Evolutionary conservation across 768 basidiomycete genomes (phyloP), one percentile per base, ranked within the genome.

Genomic region (Amyloporia xantha): DNA sequence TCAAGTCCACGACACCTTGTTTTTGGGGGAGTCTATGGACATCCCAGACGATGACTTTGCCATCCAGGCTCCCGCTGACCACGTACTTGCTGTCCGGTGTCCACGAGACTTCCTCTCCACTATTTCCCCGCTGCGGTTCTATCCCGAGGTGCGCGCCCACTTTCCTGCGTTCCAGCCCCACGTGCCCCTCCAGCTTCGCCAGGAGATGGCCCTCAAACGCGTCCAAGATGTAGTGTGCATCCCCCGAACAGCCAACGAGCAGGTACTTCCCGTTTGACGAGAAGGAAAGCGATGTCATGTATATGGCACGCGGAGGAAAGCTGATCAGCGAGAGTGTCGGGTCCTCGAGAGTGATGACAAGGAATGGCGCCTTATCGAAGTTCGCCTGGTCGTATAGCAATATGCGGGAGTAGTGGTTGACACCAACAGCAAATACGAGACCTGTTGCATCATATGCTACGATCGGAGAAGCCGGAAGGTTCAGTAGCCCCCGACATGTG

Each of bases 101-200:
- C 91, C 91, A 98, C 10, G 78, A 78, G 3, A 94, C 86, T 69
- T 98, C 96, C 63, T 97, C 92, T 11, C 94, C 91, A 51, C 91
- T 94, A 48, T 78, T 81, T 1, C 92, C 93, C 55, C 84, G 83
- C 13, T 72, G 62, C 45, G 90, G 81, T 64, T 84, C 76, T 57
- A 90, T 83, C 47, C 68, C 76, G 15, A 71, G 58, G 43, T 69
- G 81, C 35, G 63, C 65, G 30, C 64, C 71, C 51, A 67, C 59
- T 40, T 66, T 68, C 38, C 85, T 78, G 20, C 86, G 75, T 66
- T 93, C 93, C 26, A 98, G 68, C 2, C 92, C 94, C 2, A 75
- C 66, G 57, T 89, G 86, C 0, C 93, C 94, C 60, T 85, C 86
- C 25, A 99, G 72, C 64, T 94, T 87, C 6, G 85, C 87, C 5